These are phyloP conservation scores for Mastigamoeba balamuthi DNA, from an alignment of 78 protist species.

Conservation along the genomic window DNA sequence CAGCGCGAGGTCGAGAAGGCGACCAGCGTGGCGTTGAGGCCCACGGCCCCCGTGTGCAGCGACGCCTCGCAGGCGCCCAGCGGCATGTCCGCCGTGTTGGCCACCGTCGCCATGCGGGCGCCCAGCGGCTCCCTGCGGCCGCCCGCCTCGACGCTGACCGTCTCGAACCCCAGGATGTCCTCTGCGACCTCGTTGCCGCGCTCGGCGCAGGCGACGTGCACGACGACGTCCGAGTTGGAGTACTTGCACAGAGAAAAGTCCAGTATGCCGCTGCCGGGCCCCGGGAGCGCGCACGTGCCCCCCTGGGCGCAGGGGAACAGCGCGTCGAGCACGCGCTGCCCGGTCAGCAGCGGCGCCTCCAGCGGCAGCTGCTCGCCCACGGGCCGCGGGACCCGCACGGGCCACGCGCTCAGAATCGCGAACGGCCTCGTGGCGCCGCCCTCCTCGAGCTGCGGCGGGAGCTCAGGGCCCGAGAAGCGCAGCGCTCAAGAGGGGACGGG, in stretches of 20 bases:
- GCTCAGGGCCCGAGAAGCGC: neutral
- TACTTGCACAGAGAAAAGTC: slow-evolving; percentile 98
- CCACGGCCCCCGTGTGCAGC: slow-evolving; percentile 99
- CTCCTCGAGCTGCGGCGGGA: slow-evolving; percentile 31
- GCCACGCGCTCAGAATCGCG: slow-evolving; percentile 96
- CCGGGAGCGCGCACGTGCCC: slow-evolving; percentile 99
- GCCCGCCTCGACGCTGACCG: slow-evolving; percentile 26
- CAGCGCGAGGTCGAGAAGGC: slow-evolving; percentile 97
- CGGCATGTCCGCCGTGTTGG: slow-evolving; percentile 99
- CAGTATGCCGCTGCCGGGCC: slow-evolving; percentile 99
- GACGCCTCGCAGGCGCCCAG: slow-evolving; percentile 99
- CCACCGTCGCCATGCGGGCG: slow-evolving; percentile 98
- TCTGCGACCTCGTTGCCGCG: slow-evolving; percentile 99
- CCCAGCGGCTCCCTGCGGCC: slow-evolving; percentile 87
- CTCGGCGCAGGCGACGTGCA: slow-evolving; percentile 98
- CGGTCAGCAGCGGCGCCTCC: slow-evolving; percentile 88
- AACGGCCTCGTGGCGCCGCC: slow-evolving; percentile 31
- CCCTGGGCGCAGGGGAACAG: slow-evolving; percentile 98
- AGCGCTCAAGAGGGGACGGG: neutral
- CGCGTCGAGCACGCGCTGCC: slow-evolving; percentile 98
- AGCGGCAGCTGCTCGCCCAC: slow-evolving; percentile 85
- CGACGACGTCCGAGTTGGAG: slow-evolving; percentile 98
- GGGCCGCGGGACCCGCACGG: slow-evolving; percentile 97
- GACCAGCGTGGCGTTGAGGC: slow-evolving; percentile 97
- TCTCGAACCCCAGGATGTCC: slow-evolving; percentile 98